These are phyloP conservation scores for Cladosporium oxysporum DNA, from an alignment of 2,329 filamentous ascomycete genomes.

Conservation along the genomic window DNA sequence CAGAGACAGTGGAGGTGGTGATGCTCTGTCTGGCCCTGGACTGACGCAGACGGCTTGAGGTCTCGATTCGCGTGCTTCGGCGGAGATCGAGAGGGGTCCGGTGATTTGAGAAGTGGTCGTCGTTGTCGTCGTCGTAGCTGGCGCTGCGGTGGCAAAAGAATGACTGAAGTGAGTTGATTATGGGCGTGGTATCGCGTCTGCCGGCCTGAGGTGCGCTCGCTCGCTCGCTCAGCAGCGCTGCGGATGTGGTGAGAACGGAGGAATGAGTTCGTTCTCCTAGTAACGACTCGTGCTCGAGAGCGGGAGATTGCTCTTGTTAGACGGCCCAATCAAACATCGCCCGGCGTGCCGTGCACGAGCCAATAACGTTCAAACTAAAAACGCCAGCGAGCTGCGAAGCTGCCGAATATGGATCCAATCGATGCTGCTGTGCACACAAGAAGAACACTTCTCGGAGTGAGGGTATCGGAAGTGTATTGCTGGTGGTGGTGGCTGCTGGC, in stretches of 20 bases:
- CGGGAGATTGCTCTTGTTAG: neutral
- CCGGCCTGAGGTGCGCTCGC: neutral
- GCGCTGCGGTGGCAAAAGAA: slow-evolving; percentile 13
- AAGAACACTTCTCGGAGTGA: neutral
- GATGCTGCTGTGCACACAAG: slow-evolving; percentile 1
- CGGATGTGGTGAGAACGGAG: slow-evolving; percentile 12
- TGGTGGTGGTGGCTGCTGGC: neutral
- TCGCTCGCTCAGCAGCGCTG: slow-evolving; percentile 12
- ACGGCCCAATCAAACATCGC: neutral
- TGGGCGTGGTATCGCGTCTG: slow-evolving; percentile 8
- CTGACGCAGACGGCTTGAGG: slow-evolving; percentile 16
- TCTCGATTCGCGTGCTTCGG: slow-evolving; percentile 15
- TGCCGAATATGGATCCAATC: neutral
- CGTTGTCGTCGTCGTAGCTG: neutral
- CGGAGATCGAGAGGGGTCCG: slow-evolving; percentile 7
- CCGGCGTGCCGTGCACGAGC: neutral
- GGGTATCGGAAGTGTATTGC: neutral
- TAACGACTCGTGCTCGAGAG: slow-evolving; percentile 1
- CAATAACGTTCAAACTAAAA: neutral
- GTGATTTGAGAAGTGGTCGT: neutral
- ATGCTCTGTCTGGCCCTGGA: slow-evolving; percentile 1
- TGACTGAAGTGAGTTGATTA: slow-evolving; percentile 19
- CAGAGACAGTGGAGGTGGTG: slow-evolving; percentile 8
- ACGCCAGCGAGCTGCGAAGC: slow-evolving; percentile 1
- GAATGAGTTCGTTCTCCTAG: slow-evolving; percentile 11